phyloP scores from a whole-genome alignment of 768 basidiomycete genomes.

The Dentipellis fragilis region DNA sequence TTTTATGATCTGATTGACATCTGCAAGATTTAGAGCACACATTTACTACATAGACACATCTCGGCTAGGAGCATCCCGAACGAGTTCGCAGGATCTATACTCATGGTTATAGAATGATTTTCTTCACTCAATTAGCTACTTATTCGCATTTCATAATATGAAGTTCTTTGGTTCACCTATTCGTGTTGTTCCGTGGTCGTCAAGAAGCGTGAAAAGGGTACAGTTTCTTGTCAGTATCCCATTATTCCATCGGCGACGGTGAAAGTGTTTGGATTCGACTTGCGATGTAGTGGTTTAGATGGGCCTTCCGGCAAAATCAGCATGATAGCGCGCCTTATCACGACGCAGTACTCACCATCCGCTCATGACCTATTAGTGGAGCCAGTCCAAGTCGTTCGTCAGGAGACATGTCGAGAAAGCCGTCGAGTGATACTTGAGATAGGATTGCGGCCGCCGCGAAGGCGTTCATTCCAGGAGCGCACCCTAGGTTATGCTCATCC shows the following conservation, averaged over 20 bases:
- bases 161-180: no score
- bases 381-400: constrained; percentile 7
- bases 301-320: neutral
- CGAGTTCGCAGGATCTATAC: no score
- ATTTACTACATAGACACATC: no score
- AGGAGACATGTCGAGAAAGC: constrained; percentile 31
- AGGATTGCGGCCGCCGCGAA: constrained; percentile 62
- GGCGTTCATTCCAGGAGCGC: constrained; percentile 53
- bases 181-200: no score
- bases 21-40: no score
- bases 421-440: constrained; percentile 39
- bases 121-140: no score
- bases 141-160: no score
- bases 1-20: no score
- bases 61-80: no score
- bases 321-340: neutral
- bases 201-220: no score
- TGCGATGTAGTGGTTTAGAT: constrained; percentile 9
- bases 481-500: constrained; percentile 53
- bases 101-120: no score
- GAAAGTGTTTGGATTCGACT: constrained; percentile 2
- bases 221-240: no score
- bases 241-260: neutral
- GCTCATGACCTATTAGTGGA: constrained; percentile 3
- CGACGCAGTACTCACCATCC: constrained; percentile 9